Conservation (phyloP, 805 yeast species). For the Yarrowia sp. region DNA sequence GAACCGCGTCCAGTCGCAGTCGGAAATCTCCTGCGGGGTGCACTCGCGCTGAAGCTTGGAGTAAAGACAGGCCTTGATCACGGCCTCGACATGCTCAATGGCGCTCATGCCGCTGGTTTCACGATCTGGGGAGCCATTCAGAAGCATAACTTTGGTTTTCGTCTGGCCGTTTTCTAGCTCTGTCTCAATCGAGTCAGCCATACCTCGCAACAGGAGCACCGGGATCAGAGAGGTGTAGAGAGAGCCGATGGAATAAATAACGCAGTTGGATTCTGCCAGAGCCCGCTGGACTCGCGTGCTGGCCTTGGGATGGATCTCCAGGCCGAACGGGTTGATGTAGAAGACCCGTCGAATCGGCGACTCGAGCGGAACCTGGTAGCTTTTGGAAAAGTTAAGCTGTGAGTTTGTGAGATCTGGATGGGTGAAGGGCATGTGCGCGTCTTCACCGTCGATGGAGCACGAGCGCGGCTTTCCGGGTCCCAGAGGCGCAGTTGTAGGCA, state of each 20-base stretch:
- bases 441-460: slow-evolving; percentile 45
- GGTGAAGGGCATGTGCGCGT: slow-evolving; percentile 65
- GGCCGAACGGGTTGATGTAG: slow-evolving; percentile 84
- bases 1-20: slow-evolving; percentile 15
- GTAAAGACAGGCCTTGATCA: slow-evolving; percentile 56
- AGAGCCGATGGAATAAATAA: slow-evolving; percentile 82
- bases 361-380: slow-evolving; percentile 55
- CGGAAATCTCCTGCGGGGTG: slow-evolving; percentile 15
- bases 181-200: slow-evolving; percentile 56
- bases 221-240: slow-evolving; percentile 86
- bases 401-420: slow-evolving; percentile 76
- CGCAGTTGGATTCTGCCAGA: slow-evolving; percentile 48
- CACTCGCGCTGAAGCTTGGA: slow-evolving; percentile 33
- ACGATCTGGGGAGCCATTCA: slow-evolving; percentile 75
- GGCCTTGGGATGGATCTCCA: slow-evolving; percentile 76
- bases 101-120: slow-evolving; percentile 74
- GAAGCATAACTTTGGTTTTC: slow-evolving; percentile 52
- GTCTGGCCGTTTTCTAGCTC: background rate
- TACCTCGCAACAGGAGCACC: slow-evolving; percentile 66
- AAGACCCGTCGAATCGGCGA: slow-evolving; percentile 71
- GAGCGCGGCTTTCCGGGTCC: background rate
- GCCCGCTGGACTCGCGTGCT: slow-evolving; percentile 57
- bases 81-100: slow-evolving; percentile 52
- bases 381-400: slow-evolving; percentile 62
- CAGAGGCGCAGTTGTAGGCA: background rate